Conservation (phyloP, 306 rosid genomes). For the Delonix regia region DNA sequence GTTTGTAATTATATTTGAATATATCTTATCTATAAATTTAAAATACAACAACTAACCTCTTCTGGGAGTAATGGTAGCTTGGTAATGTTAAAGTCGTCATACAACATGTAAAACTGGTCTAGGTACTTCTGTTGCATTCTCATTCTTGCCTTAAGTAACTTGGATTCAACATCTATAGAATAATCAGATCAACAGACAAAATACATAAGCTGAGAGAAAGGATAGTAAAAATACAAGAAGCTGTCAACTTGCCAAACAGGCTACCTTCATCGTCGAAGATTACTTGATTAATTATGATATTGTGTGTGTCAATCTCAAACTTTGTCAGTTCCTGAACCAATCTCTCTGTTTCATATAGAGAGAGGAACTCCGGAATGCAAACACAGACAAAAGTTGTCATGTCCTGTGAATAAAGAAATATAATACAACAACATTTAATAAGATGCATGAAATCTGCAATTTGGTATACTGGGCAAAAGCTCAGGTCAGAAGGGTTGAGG, state of each 20-base stretch:
- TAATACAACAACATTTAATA: conserved; percentile 2
- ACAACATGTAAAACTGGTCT: conserved; percentile 75
- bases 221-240: neutral
- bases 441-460: neutral
- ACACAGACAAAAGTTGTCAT: conserved; percentile 75
- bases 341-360: conserved; percentile 82
- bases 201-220: neutral
- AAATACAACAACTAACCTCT: conserved; percentile 51
- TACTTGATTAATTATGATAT: conserved; percentile 74
- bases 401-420: conserved; percentile 56
- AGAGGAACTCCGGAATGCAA: conserved; percentile 80
- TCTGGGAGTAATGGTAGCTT: conserved; percentile 72
- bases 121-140: conserved; percentile 76
- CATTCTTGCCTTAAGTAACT: conserved; percentile 74
- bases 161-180: conserved; percentile 58
- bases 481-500: neutral
- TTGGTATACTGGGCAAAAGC: neutral
- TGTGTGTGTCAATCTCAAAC: conserved; percentile 78
- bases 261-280: conserved; percentile 64
- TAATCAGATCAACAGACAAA: neutral
- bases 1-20: neutral
- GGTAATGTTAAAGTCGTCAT: conserved; percentile 72
- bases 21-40: neutral
- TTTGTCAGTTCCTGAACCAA: conserved; percentile 73
- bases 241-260: neutral